Conservation (phyloP, 2,329 filamentous ascomycete species). For the Atkinsonella hypoxylon region DNA sequence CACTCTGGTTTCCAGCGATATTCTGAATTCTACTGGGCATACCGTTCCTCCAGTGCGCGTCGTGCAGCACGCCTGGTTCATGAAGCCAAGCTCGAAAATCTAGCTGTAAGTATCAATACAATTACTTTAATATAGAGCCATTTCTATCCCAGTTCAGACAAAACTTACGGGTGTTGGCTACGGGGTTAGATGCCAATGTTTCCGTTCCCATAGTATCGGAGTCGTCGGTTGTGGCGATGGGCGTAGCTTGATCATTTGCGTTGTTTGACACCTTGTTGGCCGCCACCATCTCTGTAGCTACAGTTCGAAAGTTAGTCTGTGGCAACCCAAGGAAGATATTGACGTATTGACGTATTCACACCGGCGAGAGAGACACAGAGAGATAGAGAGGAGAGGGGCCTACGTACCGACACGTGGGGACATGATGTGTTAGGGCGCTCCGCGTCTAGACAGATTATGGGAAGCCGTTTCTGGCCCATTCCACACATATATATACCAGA, state of each 20-base stretch:
- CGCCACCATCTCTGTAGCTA: background rate
- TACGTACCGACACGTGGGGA: background rate
- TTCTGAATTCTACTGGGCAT: slow-evolving; percentile 52
- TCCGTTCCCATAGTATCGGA: background rate
- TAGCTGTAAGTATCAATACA: background rate
- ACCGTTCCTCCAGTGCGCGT: slow-evolving; percentile 35
- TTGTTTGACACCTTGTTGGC: background rate
- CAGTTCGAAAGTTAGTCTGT: background rate
- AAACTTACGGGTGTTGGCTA: background rate
- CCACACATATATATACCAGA: background rate
- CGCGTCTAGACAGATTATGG: background rate
- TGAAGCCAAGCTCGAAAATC: background rate
- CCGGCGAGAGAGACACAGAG: too few species aligned
- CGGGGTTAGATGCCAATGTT: background rate
- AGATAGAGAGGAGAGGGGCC: too few species aligned
- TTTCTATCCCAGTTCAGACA: background rate
- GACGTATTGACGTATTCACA: background rate
- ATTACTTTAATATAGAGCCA: background rate
- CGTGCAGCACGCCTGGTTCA: slow-evolving; percentile 8
- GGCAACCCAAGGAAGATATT: background rate
- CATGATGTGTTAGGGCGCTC: slow-evolving; percentile 1
- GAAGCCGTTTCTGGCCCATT: background rate
- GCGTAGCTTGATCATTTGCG: background rate
- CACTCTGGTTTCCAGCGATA: slow-evolving; percentile 41
- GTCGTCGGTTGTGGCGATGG: background rate